Conservation (phyloP, 1,139 yeast species). For the Sugiyamaella neomexicana region DNA sequence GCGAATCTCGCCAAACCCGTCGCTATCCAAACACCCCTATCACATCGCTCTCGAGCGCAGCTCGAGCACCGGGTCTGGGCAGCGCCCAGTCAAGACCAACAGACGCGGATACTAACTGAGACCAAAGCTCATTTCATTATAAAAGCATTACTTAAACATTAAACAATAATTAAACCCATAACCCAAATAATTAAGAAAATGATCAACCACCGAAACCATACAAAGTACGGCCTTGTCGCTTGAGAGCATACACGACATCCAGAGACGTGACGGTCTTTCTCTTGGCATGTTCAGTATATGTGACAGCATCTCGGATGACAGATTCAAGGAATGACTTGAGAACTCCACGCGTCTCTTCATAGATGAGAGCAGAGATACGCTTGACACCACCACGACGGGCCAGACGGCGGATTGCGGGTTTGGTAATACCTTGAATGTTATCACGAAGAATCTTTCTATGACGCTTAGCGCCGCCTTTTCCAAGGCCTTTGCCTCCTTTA, state of each 20-base stretch:
- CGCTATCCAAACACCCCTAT: too few relatives aligned
- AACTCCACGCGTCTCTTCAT: constrained; percentile 98
- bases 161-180: constrained; percentile 11
- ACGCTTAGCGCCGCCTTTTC: constrained; percentile 99
- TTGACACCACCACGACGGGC: constrained; percentile 99
- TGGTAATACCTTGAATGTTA: constrained; percentile 99
- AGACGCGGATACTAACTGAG: too few relatives aligned
- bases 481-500: constrained; percentile 99
- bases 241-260: constrained; percentile 98
- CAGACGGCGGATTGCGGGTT: constrained; percentile 99
- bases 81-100: too few relatives aligned
- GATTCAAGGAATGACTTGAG: constrained; percentile 94
- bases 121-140: constrained; percentile 8
- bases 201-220: constrained; percentile 99
- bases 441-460: constrained; percentile 99
- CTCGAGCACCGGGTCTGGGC: neutral
- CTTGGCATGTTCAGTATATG: constrained; percentile 99
- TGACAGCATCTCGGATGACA: constrained; percentile 98
- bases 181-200: constrained; percentile 15
- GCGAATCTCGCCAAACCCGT: too few relatives aligned
- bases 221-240: constrained; percentile 99
- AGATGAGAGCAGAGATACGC: constrained; percentile 98
- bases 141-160: neutral
- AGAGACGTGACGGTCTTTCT: constrained; percentile 99
- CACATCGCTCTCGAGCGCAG: neutral